Percentiles rank a stretch among this genome's conserved stretches.
Conservation (phyloP, 352 stramenopile species). For the Blastocystis sp. region DNA sequence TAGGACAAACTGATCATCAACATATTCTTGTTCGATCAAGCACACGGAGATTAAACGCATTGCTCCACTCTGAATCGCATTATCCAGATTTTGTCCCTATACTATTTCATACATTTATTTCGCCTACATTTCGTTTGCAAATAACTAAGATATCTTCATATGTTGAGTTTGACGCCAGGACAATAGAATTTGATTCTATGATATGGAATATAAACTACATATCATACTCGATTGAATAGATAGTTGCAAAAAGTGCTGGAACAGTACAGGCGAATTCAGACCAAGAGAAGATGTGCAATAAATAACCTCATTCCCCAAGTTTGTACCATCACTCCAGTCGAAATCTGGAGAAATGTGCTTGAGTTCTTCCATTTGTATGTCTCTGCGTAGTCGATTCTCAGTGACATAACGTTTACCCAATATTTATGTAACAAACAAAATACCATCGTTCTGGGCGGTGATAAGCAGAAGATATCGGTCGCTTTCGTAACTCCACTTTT, state of each 20-base stretch:
- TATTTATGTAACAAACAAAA: not conserved
- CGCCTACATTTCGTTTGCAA: constrained; percentile 4
- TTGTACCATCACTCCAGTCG: not conserved
- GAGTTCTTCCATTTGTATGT: constrained; percentile 5
- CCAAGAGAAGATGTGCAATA: constrained; percentile 18
- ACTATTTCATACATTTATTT: not conserved
- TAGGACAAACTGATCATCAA: not conserved
- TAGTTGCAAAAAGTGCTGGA: constrained; percentile 49
- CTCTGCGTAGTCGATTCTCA: too few species aligned
- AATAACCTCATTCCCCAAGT: not conserved
- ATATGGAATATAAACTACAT: not conserved
- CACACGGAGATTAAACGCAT: not conserved
- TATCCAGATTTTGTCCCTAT: not conserved
- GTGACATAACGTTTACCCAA: too few species aligned
- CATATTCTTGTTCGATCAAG: not conserved
- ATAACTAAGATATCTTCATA: not conserved
- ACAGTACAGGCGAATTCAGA: constrained; percentile 41
- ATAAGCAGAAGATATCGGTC: not conserved
- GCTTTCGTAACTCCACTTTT: constrained; percentile 39
- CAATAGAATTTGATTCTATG: not conserved
- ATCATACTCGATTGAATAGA: not conserved
- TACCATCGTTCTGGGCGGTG: not conserved
- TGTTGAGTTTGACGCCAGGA: not conserved
- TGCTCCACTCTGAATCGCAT: not conserved
- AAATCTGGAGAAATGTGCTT: constrained; percentile 28